These are phyloP conservation scores for Aspergillus sp. DNA, from an alignment of 2,329 filamentous ascomycete species.

Conservation along the genomic window DNA sequence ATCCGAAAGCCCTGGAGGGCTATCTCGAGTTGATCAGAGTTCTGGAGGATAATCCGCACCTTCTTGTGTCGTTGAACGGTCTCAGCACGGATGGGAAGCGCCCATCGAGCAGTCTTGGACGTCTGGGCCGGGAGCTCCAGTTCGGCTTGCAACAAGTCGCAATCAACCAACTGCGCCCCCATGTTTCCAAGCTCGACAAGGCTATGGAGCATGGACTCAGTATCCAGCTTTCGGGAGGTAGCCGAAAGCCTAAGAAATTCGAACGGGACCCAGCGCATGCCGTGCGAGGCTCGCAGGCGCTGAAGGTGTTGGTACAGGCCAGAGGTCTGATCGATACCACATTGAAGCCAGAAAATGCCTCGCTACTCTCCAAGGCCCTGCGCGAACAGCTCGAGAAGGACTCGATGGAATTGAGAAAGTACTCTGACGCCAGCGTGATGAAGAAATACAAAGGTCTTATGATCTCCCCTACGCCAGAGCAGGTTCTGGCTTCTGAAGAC, in stretches of 20 bases:
- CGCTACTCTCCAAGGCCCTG: slow-evolving; percentile 19
- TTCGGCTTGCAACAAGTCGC: slow-evolving; percentile 24
- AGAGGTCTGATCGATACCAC: slow-evolving; percentile 37
- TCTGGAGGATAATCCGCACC: slow-evolving; percentile 26
- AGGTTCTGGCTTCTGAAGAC: slow-evolving; percentile 18
- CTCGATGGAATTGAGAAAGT: slow-evolving; percentile 28
- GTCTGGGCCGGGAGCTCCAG: slow-evolving; percentile 25
- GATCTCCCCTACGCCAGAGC: slow-evolving; percentile 24
- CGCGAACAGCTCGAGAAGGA: slow-evolving; percentile 22
- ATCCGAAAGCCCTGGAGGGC: slow-evolving; percentile 26
- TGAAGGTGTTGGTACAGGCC: slow-evolving; percentile 25
- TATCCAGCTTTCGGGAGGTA: not conserved
- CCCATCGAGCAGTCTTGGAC: slow-evolving; percentile 16
- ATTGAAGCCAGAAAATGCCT: slow-evolving; percentile 23
- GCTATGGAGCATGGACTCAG: slow-evolving; percentile 21
- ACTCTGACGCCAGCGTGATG: slow-evolving; percentile 24
- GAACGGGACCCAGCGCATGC: slow-evolving; percentile 10
- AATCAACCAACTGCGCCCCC: slow-evolving; percentile 25
- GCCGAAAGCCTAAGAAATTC: slow-evolving; percentile 5
- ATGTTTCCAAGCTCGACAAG: slow-evolving; percentile 26
- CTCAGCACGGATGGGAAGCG: slow-evolving; percentile 18
- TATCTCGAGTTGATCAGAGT: slow-evolving; percentile 30
- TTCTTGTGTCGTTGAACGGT: slow-evolving; percentile 28
- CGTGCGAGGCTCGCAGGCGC: slow-evolving; percentile 22
- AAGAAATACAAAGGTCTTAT: slow-evolving; percentile 10